These are phyloP conservation scores for Nemania serpens DNA, from an alignment of 2,329 filamentous ascomycete species.

Conservation along the genomic window DNA sequence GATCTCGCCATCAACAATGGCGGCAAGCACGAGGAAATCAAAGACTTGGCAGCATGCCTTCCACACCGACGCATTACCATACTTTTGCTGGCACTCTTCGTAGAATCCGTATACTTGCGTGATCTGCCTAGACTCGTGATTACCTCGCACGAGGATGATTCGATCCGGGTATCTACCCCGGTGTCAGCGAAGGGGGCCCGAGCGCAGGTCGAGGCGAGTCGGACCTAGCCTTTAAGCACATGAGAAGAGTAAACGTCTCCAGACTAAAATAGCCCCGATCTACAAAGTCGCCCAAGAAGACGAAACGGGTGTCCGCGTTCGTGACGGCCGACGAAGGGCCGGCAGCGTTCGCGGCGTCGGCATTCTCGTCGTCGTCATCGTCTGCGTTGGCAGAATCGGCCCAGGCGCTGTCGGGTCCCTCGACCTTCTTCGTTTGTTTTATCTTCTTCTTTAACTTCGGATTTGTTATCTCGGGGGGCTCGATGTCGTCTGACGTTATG, in stretches of 20 bases:
- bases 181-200: slow-evolving; percentile 21
- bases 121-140: slow-evolving; percentile 96
- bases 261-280: slow-evolving; percentile 97
- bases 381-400: slow-evolving; percentile 54
- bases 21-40: slow-evolving; percentile 93
- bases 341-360: slow-evolving; percentile 43
- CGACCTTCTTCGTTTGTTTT: slow-evolving; percentile 63
- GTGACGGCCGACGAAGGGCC: slow-evolving; percentile 39
- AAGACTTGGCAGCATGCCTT: slow-evolving; percentile 99
- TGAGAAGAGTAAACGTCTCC: slow-evolving; percentile 94
- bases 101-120: slow-evolving; percentile 99
- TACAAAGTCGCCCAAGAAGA: slow-evolving; percentile 85
- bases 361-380: slow-evolving; percentile 52
- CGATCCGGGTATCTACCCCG: slow-evolving; percentile 83
- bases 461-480: slow-evolving; percentile 88
- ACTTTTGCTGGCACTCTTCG: slow-evolving; percentile 97
- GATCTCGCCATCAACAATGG: slow-evolving; percentile 97
- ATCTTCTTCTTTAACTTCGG: slow-evolving; percentile 87
- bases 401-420: slow-evolving; percentile 54
- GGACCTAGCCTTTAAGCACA: slow-evolving; percentile 83
- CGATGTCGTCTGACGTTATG: slow-evolving; percentile 89
- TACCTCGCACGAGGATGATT: slow-evolving; percentile 94
- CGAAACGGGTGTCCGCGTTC: slow-evolving; percentile 58
- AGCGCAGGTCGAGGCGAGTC: slow-evolving; percentile 32
- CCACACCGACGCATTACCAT: slow-evolving; percentile 99